Conservation (phyloP, 1,284 basidiomycete genomes). For the Boletus semigastroideus region DNA sequence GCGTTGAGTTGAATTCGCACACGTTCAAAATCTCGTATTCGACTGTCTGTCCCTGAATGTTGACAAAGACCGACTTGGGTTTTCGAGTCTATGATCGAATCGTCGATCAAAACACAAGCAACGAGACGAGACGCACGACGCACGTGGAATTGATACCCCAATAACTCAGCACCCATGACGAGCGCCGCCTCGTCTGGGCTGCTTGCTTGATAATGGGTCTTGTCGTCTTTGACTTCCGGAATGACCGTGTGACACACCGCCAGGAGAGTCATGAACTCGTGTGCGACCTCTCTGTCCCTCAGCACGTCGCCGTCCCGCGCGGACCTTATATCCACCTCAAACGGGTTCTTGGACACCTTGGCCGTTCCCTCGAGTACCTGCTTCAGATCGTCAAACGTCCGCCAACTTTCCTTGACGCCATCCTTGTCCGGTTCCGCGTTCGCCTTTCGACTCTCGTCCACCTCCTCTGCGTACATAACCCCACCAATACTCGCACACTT, state of each 20-base stretch:
- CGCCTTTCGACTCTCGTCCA: constrained; percentile 62
- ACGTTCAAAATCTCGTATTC: constrained; percentile 96
- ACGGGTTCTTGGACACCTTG: constrained; percentile 25
- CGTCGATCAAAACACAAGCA: neutral
- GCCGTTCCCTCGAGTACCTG: constrained; percentile 43
- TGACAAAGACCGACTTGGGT: constrained; percentile 91
- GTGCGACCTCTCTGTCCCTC: constrained; percentile 58
- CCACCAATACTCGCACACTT: constrained; percentile 89
- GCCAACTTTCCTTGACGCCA: constrained; percentile 60
- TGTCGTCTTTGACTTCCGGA: constrained; percentile 86
- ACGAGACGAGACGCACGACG: constrained; percentile 30
- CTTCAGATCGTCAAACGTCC: constrained; percentile 74
- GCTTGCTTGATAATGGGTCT: constrained; percentile 92
- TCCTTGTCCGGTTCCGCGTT: constrained; percentile 60
- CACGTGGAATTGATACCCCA: constrained; percentile 95
- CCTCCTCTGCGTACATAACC: constrained; percentile 86
- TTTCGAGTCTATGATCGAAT: constrained; percentile 73
- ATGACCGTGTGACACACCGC: constrained; percentile 99
- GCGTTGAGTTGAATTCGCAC: constrained; percentile 97
- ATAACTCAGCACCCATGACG: constrained; percentile 89
- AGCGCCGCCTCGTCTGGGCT: constrained; percentile 98
- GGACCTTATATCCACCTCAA: constrained; percentile 7
- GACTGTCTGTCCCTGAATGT: constrained; percentile 67
- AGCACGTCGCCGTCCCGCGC: neutral
- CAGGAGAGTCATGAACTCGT: constrained; percentile 88